Conservation (phyloP, 495 filamentous ascomycete species). For the Penicillium samsonianum region DNA sequence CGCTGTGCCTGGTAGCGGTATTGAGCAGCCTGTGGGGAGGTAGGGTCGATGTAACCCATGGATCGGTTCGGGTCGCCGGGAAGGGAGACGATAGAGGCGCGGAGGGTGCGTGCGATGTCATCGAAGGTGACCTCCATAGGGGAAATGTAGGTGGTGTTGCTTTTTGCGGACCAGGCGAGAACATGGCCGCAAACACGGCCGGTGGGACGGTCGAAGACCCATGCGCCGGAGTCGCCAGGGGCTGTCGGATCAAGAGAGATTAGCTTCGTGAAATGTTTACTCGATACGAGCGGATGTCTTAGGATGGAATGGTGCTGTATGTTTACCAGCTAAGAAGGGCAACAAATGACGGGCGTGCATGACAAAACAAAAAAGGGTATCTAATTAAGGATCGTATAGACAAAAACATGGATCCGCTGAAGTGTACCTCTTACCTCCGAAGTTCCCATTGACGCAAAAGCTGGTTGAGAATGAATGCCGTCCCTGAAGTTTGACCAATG, state of each 20-base stretch:
- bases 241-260: slow-evolving; percentile 42
- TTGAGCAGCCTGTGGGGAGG: slow-evolving; percentile 13
- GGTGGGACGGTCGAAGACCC: slow-evolving; percentile 80
- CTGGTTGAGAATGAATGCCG: slow-evolving; percentile 77
- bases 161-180: slow-evolving; percentile 77
- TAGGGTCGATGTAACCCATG: slow-evolving; percentile 24
- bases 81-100: slow-evolving; percentile 42
- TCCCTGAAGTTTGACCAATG: slow-evolving; percentile 77
- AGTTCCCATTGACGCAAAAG: slow-evolving; percentile 74
- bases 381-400: slow-evolving; percentile 35
- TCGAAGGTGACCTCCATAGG: slow-evolving; percentile 89
- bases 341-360: slow-evolving; percentile 8
- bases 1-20: slow-evolving; percentile 33
- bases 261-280: slow-evolving; percentile 29
- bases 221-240: slow-evolving; percentile 89
- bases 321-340: slow-evolving; percentile 22
- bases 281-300: slow-evolving; percentile 20
- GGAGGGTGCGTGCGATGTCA: slow-evolving; percentile 78
- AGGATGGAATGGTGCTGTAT: slow-evolving; percentile 14
- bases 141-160: slow-evolving; percentile 79
- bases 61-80: slow-evolving; percentile 38
- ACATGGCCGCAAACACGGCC: slow-evolving; percentile 89
- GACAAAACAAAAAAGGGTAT: slow-evolving; percentile 31
- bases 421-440: slow-evolving; percentile 56
- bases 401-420: slow-evolving; percentile 28